Base-by-base conservation (phyloP, 1,284 basidiomycete genomes). In the Ceratobasidium sp. region DNA sequence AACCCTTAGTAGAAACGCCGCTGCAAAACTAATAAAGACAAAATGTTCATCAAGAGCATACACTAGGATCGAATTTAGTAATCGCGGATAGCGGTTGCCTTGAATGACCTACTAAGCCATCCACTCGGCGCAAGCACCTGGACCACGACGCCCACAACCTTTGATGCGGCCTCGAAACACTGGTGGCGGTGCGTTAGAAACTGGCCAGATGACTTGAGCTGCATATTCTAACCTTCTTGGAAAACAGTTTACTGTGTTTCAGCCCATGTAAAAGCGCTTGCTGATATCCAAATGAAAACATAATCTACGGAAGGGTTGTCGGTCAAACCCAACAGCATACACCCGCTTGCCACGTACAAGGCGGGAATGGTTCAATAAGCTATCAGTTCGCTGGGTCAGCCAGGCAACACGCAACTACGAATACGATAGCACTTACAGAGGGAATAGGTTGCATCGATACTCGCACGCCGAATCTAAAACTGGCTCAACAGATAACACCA, bases 31-130 rank as follows among this genome's bases (percentile, higher is more conserved):
- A 0, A 92, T 89, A 81, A 94, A 94, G 53, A 95, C 87, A 80
- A 96, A 95, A 81, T 95, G 91, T 89, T 92, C 92, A 81, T 96
- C 94, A 0, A 94, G 92, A 0, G 94, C 89, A 80, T 90, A 95
- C 60, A 63, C 71, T 63, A 23, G n/a, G 28, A 23, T 2, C 1
- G 23, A 11, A n/a, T 17, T 63, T 11, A 51, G 69, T 60, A 61
- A 39, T 61, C 17, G 33, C 10, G 8, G 3, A 6, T 20, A 3
- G n/a, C 6, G 10, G 15, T n/a, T n/a, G 10, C 10, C 35, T 23
- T 8, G 11, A 39, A n/a, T 23, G 56, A n/a, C 58, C 31, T 13
- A 54, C 92, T 89, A 89, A 96, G 90, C 82, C 93, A 93, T 7
- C 91, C 92, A 51, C 88, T 90, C 0, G 91, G 91, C 0, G 89